phyloP scores from a whole-genome alignment of 1,284 basidiomycete genomes.

The Microbotryum intermedium region DNA sequence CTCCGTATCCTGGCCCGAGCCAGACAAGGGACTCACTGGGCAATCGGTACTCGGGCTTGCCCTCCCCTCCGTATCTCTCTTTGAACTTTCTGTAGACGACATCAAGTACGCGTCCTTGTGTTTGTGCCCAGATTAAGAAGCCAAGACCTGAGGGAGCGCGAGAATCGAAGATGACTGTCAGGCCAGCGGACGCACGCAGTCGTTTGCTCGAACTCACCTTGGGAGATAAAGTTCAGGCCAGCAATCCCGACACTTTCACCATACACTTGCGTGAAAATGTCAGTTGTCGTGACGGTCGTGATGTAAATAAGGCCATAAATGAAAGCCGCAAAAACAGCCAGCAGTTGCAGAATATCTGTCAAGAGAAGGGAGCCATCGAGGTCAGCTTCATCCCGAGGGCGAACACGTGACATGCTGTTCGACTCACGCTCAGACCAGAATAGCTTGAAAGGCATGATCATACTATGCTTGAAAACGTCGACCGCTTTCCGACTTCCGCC shows the following conservation, averaged over 20 bases:
- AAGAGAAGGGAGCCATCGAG: background rate
- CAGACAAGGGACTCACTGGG: slow-evolving; percentile 34
- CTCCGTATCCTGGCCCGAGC: slow-evolving; percentile 22
- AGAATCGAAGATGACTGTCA: slow-evolving; percentile 11
- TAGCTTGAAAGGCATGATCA: slow-evolving; percentile 46
- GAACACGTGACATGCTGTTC: slow-evolving; percentile 41
- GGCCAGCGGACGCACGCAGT: background rate
- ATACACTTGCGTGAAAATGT: slow-evolving; percentile 50
- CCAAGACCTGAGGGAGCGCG: slow-evolving; percentile 15
- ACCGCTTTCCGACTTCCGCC: slow-evolving; percentile 27
- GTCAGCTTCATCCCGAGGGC: background rate
- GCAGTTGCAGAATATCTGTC: slow-evolving; percentile 28
- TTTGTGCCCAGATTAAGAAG: slow-evolving; percentile 43
- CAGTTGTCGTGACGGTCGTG: slow-evolving; percentile 56
- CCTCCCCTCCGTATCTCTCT: slow-evolving; percentile 47
- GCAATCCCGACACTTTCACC: slow-evolving; percentile 46
- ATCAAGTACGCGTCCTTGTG: slow-evolving; percentile 52
- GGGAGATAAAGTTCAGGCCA: slow-evolving; percentile 55
- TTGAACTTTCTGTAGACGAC: slow-evolving; percentile 49
- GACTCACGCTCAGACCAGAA: slow-evolving; percentile 44
- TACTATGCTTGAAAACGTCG: slow-evolving; percentile 35
- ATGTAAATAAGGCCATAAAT: slow-evolving; percentile 50
- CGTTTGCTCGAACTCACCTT: slow-evolving; percentile 41
- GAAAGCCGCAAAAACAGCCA: slow-evolving; percentile 49
- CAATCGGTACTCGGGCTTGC: slow-evolving; percentile 53